These are phyloP conservation scores for Ailanthus altissimus DNA, from an alignment of 345 rosid genomes.

Conservation along the genomic window DNA sequence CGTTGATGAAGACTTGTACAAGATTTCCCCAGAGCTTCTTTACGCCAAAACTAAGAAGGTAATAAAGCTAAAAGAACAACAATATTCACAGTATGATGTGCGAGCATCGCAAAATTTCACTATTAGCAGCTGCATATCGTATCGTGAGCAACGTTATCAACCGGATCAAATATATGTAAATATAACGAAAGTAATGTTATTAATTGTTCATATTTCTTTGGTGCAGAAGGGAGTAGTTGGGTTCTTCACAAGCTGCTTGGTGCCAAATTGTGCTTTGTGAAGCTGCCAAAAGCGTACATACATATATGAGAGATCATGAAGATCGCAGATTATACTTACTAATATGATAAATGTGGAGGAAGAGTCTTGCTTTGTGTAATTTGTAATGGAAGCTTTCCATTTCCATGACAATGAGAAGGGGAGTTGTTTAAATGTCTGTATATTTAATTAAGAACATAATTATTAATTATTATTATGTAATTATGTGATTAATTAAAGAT, in stretches of 20 bases:
- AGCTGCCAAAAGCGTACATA: neutral
- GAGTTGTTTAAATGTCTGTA: too few species aligned
- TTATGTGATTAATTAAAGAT: neutral
- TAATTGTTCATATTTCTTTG: neutral
- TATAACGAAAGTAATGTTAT: too few species aligned
- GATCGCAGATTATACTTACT: neutral
- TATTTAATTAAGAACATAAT: neutral
- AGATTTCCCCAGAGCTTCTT: conserved; percentile 75
- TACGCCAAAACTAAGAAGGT: conserved; percentile 62
- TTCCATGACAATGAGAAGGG: neutral
- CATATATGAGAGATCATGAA: neutral
- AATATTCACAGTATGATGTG: too few species aligned
- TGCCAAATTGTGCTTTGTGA: conserved; percentile 60
- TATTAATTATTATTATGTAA: neutral
- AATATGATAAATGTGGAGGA: neutral
- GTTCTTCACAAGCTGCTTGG: conserved; percentile 76
- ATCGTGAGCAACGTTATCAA: too few species aligned
- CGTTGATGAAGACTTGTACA: conserved; percentile 90
- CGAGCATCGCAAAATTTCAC: too few species aligned
- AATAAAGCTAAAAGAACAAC: neutral
- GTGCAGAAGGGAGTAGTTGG: conserved; percentile 76
- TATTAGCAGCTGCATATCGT: too few species aligned
- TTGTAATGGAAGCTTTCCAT: neutral
- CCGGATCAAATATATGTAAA: too few species aligned
- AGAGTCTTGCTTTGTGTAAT: neutral